These are phyloP conservation scores for Plectranthus barbatus DNA, from an alignment of 257 asterid species.

Conservation along the genomic window DNA sequence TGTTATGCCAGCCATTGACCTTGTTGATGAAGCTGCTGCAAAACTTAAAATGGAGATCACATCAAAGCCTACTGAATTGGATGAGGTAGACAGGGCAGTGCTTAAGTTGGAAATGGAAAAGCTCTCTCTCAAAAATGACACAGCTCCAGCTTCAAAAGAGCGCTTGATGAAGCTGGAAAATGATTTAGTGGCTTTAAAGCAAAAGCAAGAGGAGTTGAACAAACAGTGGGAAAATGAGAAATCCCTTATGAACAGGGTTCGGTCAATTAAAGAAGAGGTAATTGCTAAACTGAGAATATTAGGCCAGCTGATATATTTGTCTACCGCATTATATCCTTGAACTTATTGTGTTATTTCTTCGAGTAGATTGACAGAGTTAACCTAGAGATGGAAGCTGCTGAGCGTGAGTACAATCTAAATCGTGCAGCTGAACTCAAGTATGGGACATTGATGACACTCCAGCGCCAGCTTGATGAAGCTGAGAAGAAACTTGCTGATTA, in stretches of 20 bases:
- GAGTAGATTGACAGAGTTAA: slow-evolving; percentile 82
- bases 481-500: slow-evolving; percentile 65
- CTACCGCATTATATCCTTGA: background rate
- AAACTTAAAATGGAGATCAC: slow-evolving; percentile 94
- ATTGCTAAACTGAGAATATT: slow-evolving; percentile 5
- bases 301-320: background rate
- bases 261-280: slow-evolving; percentile 88
- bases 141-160: slow-evolving; percentile 79
- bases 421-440: slow-evolving; percentile 96
- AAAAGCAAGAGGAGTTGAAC: slow-evolving; percentile 55
- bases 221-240: slow-evolving; percentile 87
- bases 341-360: slow-evolving; percentile 4
- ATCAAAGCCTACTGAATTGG: slow-evolving; percentile 85
- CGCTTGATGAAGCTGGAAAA: slow-evolving; percentile 64
- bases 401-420: slow-evolving; percentile 83
- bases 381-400: slow-evolving; percentile 94
- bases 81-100: slow-evolving; percentile 72
- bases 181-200: slow-evolving; percentile 62
- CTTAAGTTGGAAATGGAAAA: slow-evolving; percentile 93
- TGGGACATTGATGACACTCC: slow-evolving; percentile 76
- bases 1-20: slow-evolving; percentile 71
- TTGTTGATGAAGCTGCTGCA: slow-evolving; percentile 97
- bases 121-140: slow-evolving; percentile 76
- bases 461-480: slow-evolving; percentile 76
- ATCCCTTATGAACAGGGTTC: slow-evolving; percentile 61